Evolutionary conservation across 257 asterid species (phyloP), one percentile per base, ranked within the genome.

Genomic region (Primulina huaijiensis): DNA sequence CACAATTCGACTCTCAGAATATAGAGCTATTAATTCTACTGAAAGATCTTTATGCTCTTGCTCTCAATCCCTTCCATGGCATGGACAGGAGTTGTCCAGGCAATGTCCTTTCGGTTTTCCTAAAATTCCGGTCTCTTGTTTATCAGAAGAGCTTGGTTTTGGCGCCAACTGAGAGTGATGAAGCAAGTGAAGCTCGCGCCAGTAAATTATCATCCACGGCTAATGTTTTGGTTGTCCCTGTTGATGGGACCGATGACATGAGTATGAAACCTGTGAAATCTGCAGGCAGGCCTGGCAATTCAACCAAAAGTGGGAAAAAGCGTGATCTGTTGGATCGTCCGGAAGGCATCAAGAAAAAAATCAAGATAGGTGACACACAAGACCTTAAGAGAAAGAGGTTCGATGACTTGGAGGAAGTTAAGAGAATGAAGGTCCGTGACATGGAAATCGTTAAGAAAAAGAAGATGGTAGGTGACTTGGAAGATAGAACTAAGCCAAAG

Each of bases 101-200:
- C 35, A 67, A 72, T 16, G 31, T 77, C 62, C 73, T 71, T 7
- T 76, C 71, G 33, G 77, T 82, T 57, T 83, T 94, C 82, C 68
- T 83, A 83, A 89, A 82, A 72, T 94, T 79, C 60, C 90, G 99
- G 29, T 79, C 92, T 16, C 88, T 85, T 71, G 97, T 94, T 40
- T 94, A 79, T 69, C 95, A 85, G 85, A 94, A 91, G 76, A 88
- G 99, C 82, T 81, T 88, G 82, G 70, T 76, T 56, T 69, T 65
- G 40, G 58, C 62, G 25, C 82, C 87, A 16, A 52, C 68, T 68
- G 96, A 86, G 37, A 79, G 57, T 16, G 57, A 35, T 7, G 95
- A 86, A 71, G 71, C 82, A 52, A 64, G 68, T 63, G 96, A 85
- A 59, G 62, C 76, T 25, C 81, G 67, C 57, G 20, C 64, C 40